These are phyloP conservation scores for Trametes polyzona DNA, from an alignment of 1,284 basidiomycete species.

Conservation along the genomic window DNA sequence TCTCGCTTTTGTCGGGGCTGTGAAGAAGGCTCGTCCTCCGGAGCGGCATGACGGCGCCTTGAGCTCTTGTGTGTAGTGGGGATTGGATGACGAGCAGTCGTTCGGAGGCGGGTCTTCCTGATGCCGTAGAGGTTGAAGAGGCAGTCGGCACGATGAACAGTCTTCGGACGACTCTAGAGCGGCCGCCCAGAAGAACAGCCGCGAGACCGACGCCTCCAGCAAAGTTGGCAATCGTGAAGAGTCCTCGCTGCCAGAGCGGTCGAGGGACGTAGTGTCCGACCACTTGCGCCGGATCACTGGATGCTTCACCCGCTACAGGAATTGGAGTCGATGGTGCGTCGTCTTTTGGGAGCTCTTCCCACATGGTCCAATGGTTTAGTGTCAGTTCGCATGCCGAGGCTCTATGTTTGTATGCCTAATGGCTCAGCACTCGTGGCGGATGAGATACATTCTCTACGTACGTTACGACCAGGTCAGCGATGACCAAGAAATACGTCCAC, in stretches of 20 bases:
- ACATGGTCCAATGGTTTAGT: constrained; percentile 43
- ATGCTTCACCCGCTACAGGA: background rate
- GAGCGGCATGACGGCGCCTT: constrained; percentile 37
- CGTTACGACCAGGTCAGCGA: constrained; percentile 41
- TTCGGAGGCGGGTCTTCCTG: constrained; percentile 14
- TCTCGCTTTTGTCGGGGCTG: constrained; percentile 33
- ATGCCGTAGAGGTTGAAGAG: background rate
- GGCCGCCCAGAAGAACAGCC: constrained; percentile 38
- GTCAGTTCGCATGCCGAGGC: constrained; percentile 41
- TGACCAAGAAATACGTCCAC: constrained; percentile 41
- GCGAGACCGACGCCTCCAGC: constrained; percentile 39
- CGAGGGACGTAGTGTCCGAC: constrained; percentile 35
- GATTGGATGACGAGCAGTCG: constrained; percentile 44
- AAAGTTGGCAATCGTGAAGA: constrained; percentile 38
- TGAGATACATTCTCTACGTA: constrained; percentile 24
- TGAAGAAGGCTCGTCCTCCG: constrained; percentile 10
- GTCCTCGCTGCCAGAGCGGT: constrained; percentile 42
- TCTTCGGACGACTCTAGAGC: constrained; percentile 41
- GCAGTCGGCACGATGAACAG: constrained; percentile 39
- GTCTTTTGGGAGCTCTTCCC: constrained; percentile 29
- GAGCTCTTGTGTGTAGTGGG: constrained; percentile 38
- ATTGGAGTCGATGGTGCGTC: constrained; percentile 10
- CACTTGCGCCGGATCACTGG: constrained; percentile 9
- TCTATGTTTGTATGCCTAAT: constrained; percentile 24
- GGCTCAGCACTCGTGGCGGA: too few species aligned